These are phyloP conservation scores for Calonectria henricotiae DNA, from an alignment of 2,329 filamentous ascomycete species.

Conservation along the genomic window DNA sequence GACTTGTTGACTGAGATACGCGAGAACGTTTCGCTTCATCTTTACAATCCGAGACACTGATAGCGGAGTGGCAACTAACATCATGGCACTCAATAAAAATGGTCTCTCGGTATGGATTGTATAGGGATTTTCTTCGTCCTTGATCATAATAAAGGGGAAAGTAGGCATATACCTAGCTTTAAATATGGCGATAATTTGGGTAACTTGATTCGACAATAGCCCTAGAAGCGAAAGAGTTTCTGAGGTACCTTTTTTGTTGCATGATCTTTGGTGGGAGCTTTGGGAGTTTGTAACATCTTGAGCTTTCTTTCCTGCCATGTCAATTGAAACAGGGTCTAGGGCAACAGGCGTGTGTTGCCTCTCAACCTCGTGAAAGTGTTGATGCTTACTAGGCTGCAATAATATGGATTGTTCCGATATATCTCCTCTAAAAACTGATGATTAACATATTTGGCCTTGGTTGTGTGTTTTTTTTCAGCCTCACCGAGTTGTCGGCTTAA, in stretches of 20 bases:
- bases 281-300: not conserved
- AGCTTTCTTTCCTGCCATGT: not conserved
- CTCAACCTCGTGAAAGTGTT: not conserved
- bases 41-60: conserved; percentile 53
- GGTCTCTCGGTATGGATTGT: conserved; percentile 57
- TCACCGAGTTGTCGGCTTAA: conserved; percentile 52
- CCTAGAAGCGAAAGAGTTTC: conserved; percentile 53
- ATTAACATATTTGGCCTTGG: conserved; percentile 16
- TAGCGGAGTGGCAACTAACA: conserved; percentile 58
- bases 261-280: not conserved
- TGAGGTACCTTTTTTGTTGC: not conserved
- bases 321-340: not conserved
- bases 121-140: conserved; percentile 52
- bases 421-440: not conserved
- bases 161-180: conserved; percentile 55
- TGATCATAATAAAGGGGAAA: conserved; percentile 61
- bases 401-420: no score
- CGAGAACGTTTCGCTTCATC: conserved; percentile 62
- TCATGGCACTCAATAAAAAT: conserved; percentile 59
- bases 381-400: not conserved
- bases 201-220: conserved; percentile 61
- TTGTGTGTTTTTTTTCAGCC: conserved; percentile 7
- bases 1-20: conserved; percentile 62
- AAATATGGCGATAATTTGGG: conserved; percentile 57
- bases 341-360: conserved; percentile 1